Evolutionary conservation across 306 rosid genomes (phyloP).

Genomic region (Cucumis hystrix): DNA sequence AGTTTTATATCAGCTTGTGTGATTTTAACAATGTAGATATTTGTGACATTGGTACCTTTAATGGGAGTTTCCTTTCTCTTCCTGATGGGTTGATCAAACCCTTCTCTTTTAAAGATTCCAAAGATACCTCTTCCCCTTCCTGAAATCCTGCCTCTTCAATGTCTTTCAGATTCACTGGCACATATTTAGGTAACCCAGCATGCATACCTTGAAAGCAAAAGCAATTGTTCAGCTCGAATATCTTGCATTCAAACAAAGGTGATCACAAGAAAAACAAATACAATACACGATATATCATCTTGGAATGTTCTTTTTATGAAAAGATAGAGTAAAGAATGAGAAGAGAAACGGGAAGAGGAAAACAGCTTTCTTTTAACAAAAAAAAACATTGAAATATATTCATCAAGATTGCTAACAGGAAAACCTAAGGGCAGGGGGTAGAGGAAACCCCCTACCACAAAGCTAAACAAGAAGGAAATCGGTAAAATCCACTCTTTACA

Average conservation of each 20-base stretch:
- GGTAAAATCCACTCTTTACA: neutral
- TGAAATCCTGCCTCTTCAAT: slow-evolving; percentile 69
- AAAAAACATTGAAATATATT: too few species aligned
- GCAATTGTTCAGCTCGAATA: neutral
- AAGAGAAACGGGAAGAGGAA: neutral
- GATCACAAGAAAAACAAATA: neutral
- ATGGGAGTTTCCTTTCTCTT: slow-evolving; percentile 76
- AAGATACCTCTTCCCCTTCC: slow-evolving; percentile 86
- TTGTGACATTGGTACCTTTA: slow-evolving; percentile 47
- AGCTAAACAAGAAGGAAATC: too few species aligned
- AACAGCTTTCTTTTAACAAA: neutral
- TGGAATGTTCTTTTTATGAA: neutral
- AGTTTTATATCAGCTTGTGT: neutral
- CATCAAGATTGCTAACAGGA: too few species aligned
- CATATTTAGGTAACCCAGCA: slow-evolving; percentile 78
- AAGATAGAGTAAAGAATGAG: neutral
- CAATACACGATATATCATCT: neutral
- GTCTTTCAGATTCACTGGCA: slow-evolving; percentile 77
- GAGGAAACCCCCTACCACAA: too few species aligned
- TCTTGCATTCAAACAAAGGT: neutral
- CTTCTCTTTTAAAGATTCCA: slow-evolving; percentile 60
- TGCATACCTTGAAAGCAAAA: slow-evolving; percentile 48
- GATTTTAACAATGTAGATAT: neutral
- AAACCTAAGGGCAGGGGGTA: too few species aligned
- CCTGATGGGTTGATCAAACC: slow-evolving; percentile 89